Evolutionary conservation across 1,284 basidiomycete genomes (phyloP), one percentile per base, ranked within the genome.

Genomic region (Mycena sp.): DNA sequence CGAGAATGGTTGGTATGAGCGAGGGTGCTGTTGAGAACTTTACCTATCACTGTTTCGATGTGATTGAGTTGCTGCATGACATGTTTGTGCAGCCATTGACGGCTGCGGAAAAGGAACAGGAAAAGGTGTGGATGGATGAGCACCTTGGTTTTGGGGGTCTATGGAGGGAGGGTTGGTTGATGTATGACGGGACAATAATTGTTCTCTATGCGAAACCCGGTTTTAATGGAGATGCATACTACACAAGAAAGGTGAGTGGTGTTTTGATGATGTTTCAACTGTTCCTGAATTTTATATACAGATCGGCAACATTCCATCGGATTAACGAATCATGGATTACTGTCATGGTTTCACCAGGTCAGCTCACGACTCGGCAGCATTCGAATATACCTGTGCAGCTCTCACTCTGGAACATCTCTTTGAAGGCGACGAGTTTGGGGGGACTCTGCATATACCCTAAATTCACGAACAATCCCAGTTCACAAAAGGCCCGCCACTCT

Each of bases 401-500:
- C n/a, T n/a, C n/a, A n/a, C n/a, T n/a, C 60, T 53, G 0, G 40
- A 62, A 1, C 50, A 32, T 19, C 23, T 66, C 4, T 63, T 63
- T 12, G 19, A 49, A 29, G 52, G 60, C 5, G 61, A 74, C 2
- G 78, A 80, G 61, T 81, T 80, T 72, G 79, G 78, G 72, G 66
- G 4, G 78, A 81, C 62, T 80, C 76, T 40, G 78, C 78, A 19
- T 81, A 80, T 68, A n/a, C 72, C 16, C 54, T 74, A 41, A 73
- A 60, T 29, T 16, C 44, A 7, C 64, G 61, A 1, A 73, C 69
- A 0, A 76, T 80, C 30, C 72, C 76, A 35, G 69, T 78, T 6
- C 76, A 80, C 68, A 75, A 76, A 55, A 48, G 70, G 26, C 80
- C 79, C 17, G 76, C 73, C 19, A 69, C 74, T 17, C 53, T 70